A percentile compares a stretch with the other conserved stretches of the same genome.
These are phyloP conservation scores for Mediolabrus comicus DNA, from an alignment of 108 stramenopile species.

Conservation along the genomic window DNA sequence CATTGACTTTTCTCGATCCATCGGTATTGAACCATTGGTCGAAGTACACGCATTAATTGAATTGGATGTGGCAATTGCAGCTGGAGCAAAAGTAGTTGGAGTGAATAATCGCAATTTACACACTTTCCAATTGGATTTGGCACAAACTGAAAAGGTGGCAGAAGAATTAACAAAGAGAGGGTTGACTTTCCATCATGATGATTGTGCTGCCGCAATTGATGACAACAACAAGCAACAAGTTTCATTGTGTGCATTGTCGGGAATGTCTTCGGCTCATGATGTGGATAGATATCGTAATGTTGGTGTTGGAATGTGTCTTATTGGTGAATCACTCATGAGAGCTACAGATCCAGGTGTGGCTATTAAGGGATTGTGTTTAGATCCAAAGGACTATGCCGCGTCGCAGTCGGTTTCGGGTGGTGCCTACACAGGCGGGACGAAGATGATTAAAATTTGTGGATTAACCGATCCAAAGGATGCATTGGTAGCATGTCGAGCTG, in stretches of 20 bases:
- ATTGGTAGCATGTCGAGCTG: conserved; percentile 81
- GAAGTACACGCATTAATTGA: conserved; percentile 93
- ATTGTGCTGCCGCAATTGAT: neutral
- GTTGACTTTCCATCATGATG: conserved; percentile 56
- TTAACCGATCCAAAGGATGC: conserved; percentile 92
- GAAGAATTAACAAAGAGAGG: conserved; percentile 50
- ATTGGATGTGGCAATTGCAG: conserved; percentile 85
- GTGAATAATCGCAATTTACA: conserved; percentile 99
- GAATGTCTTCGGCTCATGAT: conserved; percentile 85
- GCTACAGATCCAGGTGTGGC: conserved; percentile 82
- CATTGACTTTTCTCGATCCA: conserved; percentile 70
- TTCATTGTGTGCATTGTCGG: conserved; percentile 82
- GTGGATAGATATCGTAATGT: conserved; percentile 82
- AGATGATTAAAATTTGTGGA: conserved; percentile 94
- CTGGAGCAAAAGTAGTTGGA: conserved; percentile 93
- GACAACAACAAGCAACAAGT: conserved; percentile 5
- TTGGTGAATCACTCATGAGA: conserved; percentile 98
- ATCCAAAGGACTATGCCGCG: conserved; percentile 70
- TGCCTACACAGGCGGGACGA: conserved; percentile 81
- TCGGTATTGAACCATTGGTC: conserved; percentile 96
- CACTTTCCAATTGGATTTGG: conserved; percentile 95
- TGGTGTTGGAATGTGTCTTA: conserved; percentile 91
- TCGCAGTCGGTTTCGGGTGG: conserved; percentile 44
- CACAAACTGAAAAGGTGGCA: conserved; percentile 81
- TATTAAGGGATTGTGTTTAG: conserved; percentile 80